Conservation (phyloP, 2,329 filamentous ascomycete species). For the Fusarium pseudoanthophilum region DNA sequence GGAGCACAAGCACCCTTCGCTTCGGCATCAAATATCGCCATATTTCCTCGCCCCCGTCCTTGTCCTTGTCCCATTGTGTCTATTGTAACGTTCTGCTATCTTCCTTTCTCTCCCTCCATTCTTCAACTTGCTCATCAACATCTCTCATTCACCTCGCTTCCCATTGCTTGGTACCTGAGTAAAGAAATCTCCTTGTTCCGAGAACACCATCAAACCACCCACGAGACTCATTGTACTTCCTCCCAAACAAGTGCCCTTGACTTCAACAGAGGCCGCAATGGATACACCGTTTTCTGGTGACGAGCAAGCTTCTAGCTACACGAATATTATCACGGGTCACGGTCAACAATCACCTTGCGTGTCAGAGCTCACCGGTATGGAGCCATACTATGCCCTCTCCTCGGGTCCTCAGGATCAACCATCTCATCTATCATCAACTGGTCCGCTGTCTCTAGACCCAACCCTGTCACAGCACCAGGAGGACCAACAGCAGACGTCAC, state of each 20-base stretch:
- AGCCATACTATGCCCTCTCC: slow-evolving; percentile 40
- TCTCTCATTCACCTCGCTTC: slow-evolving; percentile 26
- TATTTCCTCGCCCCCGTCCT: slow-evolving; percentile 36
- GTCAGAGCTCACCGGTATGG: slow-evolving; percentile 43
- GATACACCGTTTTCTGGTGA: slow-evolving; percentile 45
- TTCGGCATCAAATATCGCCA: slow-evolving; percentile 43
- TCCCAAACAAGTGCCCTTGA: slow-evolving; percentile 21
- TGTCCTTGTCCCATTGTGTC: slow-evolving; percentile 43
- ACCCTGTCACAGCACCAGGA: slow-evolving; percentile 36
- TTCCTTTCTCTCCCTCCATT: slow-evolving; percentile 24
- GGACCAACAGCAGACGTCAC: slow-evolving; percentile 26
- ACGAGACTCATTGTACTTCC: slow-evolving; percentile 41
- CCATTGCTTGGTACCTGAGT: slow-evolving; percentile 31
- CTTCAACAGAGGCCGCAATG: slow-evolving; percentile 38
- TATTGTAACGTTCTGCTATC: slow-evolving; percentile 43
- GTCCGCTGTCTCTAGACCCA: slow-evolving; percentile 34
- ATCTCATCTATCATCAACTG: slow-evolving; percentile 38
- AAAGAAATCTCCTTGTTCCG: slow-evolving; percentile 28
- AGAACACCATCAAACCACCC: slow-evolving; percentile 30
- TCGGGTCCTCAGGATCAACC: slow-evolving; percentile 36
- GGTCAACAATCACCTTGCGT: slow-evolving; percentile 45
- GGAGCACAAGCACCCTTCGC: slow-evolving; percentile 41
- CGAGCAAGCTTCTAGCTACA: slow-evolving; percentile 48
- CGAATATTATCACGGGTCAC: slow-evolving; percentile 42
- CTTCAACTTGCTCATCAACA: slow-evolving; percentile 29